A percentile compares a stretch with the other conserved stretches of the same genome.
Evolutionary conservation across 371 early-diverging fungal species (phyloP).

Genomic region (Mortierella sp.): DNA sequence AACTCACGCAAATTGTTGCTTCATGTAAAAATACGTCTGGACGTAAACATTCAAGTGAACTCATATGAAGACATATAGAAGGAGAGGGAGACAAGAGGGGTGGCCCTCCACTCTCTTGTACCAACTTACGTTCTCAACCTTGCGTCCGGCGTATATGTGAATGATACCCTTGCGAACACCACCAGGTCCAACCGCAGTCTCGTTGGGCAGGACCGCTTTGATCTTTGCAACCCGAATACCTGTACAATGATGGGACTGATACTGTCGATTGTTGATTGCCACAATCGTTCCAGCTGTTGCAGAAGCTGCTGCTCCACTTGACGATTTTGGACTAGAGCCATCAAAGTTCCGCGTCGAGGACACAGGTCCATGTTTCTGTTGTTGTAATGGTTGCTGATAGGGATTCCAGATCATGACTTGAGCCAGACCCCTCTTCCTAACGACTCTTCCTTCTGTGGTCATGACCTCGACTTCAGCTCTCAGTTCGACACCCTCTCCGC

Average conservation of each 20-base stretch:
- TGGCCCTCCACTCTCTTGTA: no score
- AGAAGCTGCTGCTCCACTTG: not conserved
- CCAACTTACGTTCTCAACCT: slow-evolving; percentile 42
- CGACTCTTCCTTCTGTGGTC: slow-evolving; percentile 40
- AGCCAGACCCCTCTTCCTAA: slow-evolving; percentile 38
- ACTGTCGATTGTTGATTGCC: slow-evolving; percentile 4
- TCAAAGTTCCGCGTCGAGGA: not conserved
- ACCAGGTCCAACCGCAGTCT: slow-evolving; percentile 33
- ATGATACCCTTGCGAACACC: slow-evolving; percentile 45
- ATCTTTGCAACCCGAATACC: slow-evolving; percentile 50
- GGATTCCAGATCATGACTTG: slow-evolving; percentile 51
- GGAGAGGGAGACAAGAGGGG: no score
- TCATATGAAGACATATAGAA: no score
- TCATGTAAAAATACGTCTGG: no score
- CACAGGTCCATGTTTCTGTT: slow-evolving; percentile 3
- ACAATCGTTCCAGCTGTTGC: not conserved
- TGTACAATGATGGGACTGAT: slow-evolving; percentile 35
- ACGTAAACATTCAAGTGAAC: no score
- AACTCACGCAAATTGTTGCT: no score
- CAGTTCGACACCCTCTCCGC: slow-evolving; percentile 43
- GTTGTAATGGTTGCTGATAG: slow-evolving; percentile 12
- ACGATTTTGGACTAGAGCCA: not conserved
- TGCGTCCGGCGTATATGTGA: slow-evolving; percentile 52
- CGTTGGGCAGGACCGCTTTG: slow-evolving; percentile 46
- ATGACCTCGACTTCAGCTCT: slow-evolving; percentile 51